A percentile compares a stretch with the other conserved stretches of the same genome.
phyloP scores from a whole-genome alignment of 1,284 basidiomycete genomes.

The Exobasidium cylindrosporum region DNA sequence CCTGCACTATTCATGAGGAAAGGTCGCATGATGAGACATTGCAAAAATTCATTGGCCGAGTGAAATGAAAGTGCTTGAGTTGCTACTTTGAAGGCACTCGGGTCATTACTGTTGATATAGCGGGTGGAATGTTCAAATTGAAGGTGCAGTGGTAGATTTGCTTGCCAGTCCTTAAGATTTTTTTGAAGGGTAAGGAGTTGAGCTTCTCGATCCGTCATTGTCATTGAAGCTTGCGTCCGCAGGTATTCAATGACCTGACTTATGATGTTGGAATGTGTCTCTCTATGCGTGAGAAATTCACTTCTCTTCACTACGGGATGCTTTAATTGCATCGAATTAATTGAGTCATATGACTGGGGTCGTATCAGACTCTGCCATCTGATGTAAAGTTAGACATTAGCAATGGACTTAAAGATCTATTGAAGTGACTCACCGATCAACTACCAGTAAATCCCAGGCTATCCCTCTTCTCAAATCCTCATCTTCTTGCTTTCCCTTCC shows the following conservation, averaged over 20 bases:
- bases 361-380: no score
- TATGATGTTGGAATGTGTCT: neutral
- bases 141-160: neutral
- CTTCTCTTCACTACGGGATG: no score
- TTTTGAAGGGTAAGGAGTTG: neutral
- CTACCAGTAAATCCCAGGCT: neutral
- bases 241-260: neutral
- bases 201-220: neutral
- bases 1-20: constrained; percentile 3
- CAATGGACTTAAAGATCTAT: no score
- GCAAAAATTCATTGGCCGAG: neutral
- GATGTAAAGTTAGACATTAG: no score
- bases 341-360: no score
- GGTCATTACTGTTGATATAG: neutral
- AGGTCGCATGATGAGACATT: constrained; percentile 7
- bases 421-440: neutral
- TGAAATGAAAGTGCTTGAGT: neutral
- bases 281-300: constrained; percentile 1
- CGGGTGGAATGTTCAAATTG: neutral
- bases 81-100: neutral
- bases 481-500: neutral
- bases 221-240: neutral
- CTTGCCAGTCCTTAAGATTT: neutral
- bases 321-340: no score
- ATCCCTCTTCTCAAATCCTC: neutral